A percentile compares a stretch with the other conserved stretches of the same genome.
Evolutionary conservation across 805 yeast species (phyloP).

Genomic region (Metschnikowia borealis): DNA sequence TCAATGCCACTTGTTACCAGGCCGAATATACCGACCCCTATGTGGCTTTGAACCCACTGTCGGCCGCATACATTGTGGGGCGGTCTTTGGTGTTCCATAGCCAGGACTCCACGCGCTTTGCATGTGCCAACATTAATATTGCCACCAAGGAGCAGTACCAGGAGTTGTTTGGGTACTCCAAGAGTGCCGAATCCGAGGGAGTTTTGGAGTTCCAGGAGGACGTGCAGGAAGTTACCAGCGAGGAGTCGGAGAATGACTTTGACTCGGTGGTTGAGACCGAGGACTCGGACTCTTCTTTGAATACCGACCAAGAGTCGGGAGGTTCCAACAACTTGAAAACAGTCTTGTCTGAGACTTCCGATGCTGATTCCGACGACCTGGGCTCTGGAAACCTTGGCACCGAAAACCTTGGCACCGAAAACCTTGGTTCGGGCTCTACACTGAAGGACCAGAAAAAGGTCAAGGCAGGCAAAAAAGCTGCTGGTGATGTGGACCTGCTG

Average conservation of each 20-base stretch:
- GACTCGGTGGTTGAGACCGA: too few species aligned
- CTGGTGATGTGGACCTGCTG: not conserved
- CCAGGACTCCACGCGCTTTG: constrained; percentile 12
- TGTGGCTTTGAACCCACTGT: constrained; percentile 53
- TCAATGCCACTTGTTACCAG: constrained; percentile 67
- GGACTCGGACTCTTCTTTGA: too few species aligned
- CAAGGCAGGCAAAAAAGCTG: not conserved
- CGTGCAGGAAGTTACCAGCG: not conserved
- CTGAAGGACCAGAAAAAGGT: not conserved
- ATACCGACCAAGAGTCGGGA: too few species aligned
- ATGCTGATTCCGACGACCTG: not conserved
- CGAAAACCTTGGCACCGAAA: not conserved
- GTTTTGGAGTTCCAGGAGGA: not conserved
- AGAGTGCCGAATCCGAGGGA: not conserved
- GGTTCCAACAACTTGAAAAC: too few species aligned
- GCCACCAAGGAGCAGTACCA: constrained; percentile 17
- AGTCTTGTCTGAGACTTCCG: too few species aligned
- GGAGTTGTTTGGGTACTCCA: constrained; percentile 4
- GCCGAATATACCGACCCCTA: constrained; percentile 60
- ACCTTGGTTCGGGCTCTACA: not conserved
- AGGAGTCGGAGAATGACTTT: too few species aligned
- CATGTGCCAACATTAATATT: constrained; percentile 17
- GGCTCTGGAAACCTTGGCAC: not conserved
- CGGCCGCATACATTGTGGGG: constrained; percentile 58
- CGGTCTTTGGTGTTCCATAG: constrained; percentile 33